Evolutionary conservation across 1,284 basidiomycete species (phyloP), one percentile per base, ranked within the genome.

Genomic region (Ceratobasidium sp.): DNA sequence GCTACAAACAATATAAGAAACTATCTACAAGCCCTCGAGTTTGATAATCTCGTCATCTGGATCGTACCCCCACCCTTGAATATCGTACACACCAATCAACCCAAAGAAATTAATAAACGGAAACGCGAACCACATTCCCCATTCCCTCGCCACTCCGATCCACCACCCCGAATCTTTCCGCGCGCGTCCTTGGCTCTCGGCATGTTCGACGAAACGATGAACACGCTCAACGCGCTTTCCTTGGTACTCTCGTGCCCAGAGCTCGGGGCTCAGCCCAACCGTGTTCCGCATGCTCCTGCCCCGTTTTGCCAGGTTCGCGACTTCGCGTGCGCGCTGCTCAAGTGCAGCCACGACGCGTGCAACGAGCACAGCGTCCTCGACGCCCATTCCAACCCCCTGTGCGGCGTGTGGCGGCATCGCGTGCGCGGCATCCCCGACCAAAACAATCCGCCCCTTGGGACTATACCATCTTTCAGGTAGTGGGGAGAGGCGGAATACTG

Each of bases 41-140:
- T 61, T 70, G 9, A 78, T 42, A 72, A 66, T 56, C 77, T 78
- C 77, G 18, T 69, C 61, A 66, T 78, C 77, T 23, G 77, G 77
- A 46, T 78, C 77, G 55, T 78, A 78, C 39, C 77, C 77, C 77
- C 77, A 78, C 15, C 77, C 77, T 39, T 78, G 77, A 26, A 78
- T 66, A 72, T 78, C 77, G 28, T 66, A 66, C n/a, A 78, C 58
- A 5, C 58, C 77, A 40, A 76, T 33, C 42, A n/a, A 7, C 28
- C 72, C 61, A 63, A 76, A 66, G 26, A 33, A 76, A 46, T 76
- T 76, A 40, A 76, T 76, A 42, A 76, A 12, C 20, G 72, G 72
- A 33, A 76, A 76, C 23, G 61, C 61, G 39, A 56, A 33, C 72
- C 72, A 76, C 67, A 78, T 64, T 13, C 44, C 61, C 77, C 61